Base-by-base conservation (phyloP, 2,329 filamentous ascomycete genomes). In the Alternaria gaisen region DNA sequence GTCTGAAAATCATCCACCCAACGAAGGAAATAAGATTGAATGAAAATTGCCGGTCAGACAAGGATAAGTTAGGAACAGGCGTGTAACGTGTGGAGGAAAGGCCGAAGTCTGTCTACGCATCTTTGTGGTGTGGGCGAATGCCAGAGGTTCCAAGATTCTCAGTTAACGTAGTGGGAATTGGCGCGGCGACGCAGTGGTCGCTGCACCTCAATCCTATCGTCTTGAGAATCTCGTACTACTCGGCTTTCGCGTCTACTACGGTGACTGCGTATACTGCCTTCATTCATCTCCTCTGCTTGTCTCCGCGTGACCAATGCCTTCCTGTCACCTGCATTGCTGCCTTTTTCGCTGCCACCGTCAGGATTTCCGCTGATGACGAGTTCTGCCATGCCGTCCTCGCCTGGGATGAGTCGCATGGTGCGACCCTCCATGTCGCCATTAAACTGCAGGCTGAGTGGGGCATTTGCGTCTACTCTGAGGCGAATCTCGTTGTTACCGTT, bases 371-470 rank as follows among this genome's bases (percentile, higher is more conserved):
- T 72, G 43, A 79, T 79, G 55, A 78, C 73, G 34, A 79, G 63
- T 34, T 78, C 76, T 32, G 74, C 75, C 72, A 76, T 77, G 16
- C 77, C 76, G 44, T 73, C 69, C 46, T 77, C 76, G 40, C 65
- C 67, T 38, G 75, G 75, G 24, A 73, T 64, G 41, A 79, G 60
- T n/a, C 70, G 70, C 26, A 79, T 63, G 10, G 69, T 77, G 51
- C 77, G 76, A 14, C 76, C 76, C 53, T 79, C 76, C 73, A 77
- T 78, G 32, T 79, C 75, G 30, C 77, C 77, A 40, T 73, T 74
- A 56, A 79, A 72, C 20, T 73, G 71, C 36, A 79, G 66, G 40
- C 69, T 76, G 34, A 77, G 65, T 30, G 72, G 71, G 22, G 72
- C 70, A 26, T 74, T 70, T 18, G 73, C 70, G 56, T 75, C 74